A percentile compares a stretch with the other conserved stretches of the same genome.
Conservation (phyloP, 805 yeast species). For the Phaffomyces thermotolerans region DNA sequence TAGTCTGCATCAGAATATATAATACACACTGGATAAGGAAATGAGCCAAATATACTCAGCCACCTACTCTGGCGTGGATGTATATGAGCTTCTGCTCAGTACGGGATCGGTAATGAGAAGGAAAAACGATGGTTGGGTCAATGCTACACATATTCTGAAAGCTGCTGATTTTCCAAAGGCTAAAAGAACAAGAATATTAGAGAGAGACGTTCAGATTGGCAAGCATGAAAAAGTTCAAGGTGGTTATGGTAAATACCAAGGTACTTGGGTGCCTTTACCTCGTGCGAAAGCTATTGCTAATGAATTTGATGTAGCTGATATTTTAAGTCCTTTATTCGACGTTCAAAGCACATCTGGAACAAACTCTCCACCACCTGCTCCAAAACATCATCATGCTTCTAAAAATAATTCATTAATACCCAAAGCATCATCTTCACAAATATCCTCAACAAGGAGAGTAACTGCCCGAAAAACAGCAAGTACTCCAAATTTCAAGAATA, state of each 20-base stretch:
- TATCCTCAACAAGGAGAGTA: conserved; percentile 10
- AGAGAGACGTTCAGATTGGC: conserved; percentile 87
- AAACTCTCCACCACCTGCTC: conserved; percentile 50
- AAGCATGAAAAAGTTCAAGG: conserved; percentile 92
- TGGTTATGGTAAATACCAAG: conserved; percentile 95
- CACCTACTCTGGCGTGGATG: conserved; percentile 74
- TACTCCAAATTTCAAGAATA: conserved; percentile 13
- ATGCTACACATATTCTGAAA: conserved; percentile 91
- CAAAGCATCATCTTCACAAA: conserved; percentile 7
- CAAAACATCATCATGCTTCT: conserved; percentile 62
- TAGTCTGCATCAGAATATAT: too few species aligned
- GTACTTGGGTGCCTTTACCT: conserved; percentile 89
- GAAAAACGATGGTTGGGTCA: conserved; percentile 74
- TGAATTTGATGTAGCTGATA: conserved; percentile 55
- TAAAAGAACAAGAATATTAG: conserved; percentile 84
- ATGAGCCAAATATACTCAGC: conserved; percentile 56
- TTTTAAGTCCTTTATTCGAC: conserved; percentile 59
- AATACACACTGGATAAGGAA: too few species aligned
- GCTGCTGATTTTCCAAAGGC: conserved; percentile 94
- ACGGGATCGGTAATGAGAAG: conserved; percentile 76
- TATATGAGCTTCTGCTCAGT: conserved; percentile 65
- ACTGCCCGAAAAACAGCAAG: conserved; percentile 21
- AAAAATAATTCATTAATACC: conserved; percentile 16
- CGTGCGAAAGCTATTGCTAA: conserved; percentile 65
- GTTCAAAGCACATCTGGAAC: conserved; percentile 46